Evolutionary conservation across 2,329 filamentous ascomycete species (phyloP).

Genomic region (Verticillium zaregamsianum): DNA sequence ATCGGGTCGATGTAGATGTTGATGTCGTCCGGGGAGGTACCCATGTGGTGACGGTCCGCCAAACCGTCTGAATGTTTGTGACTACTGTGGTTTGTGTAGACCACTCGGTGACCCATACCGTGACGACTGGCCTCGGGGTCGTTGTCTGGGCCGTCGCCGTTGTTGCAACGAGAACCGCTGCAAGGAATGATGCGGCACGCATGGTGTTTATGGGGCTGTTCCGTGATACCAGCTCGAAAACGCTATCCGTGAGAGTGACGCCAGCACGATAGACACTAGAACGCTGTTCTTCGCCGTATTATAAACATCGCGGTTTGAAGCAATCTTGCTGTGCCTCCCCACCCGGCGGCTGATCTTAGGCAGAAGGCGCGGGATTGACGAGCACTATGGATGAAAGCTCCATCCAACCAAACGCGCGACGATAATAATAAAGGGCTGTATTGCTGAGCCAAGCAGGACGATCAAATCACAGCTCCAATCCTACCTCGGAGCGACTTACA

Average conservation of each 20-base stretch:
- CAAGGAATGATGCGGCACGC: background rate
- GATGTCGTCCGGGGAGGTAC: background rate
- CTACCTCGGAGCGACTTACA: background rate
- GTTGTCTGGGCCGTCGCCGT: background rate
- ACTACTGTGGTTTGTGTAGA: constrained; percentile 4
- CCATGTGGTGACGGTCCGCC: constrained; percentile 9
- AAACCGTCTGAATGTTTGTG: constrained; percentile 5
- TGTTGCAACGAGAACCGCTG: background rate
- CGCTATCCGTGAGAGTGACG: background rate
- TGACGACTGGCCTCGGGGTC: background rate
- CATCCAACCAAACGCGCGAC: background rate
- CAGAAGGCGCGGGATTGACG: background rate
- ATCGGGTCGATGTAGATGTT: background rate
- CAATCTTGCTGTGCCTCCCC: too few relatives aligned
- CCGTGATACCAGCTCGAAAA: background rate
- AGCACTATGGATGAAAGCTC: background rate
- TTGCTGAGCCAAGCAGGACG: background rate
- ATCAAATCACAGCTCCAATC: background rate
- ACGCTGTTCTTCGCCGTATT: background rate
- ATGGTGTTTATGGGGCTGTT: background rate
- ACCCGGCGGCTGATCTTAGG: background rate
- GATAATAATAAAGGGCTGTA: background rate
- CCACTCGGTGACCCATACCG: constrained; percentile 6
- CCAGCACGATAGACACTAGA: background rate
- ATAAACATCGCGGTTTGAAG: background rate